These are phyloP conservation scores for Plasmodium relictum DNA, from an alignment of 169 alveolate genomes.

Conservation along the genomic window DNA sequence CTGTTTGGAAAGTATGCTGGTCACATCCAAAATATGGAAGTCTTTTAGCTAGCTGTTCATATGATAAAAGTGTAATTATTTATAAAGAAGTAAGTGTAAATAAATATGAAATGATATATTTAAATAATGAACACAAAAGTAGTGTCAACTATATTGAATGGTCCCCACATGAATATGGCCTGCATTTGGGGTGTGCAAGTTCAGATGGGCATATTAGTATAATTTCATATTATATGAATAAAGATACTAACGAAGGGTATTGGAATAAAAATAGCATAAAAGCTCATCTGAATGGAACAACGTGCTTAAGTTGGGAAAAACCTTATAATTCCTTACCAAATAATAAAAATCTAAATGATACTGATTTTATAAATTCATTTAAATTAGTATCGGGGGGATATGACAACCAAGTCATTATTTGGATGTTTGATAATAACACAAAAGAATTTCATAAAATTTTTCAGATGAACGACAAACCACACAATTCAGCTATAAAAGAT, in stretches of 20 bases:
- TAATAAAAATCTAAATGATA: neutral
- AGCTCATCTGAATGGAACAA: conserved; percentile 89
- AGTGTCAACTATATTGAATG: conserved; percentile 87
- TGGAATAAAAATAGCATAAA: conserved; percentile 84
- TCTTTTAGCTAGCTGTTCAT: conserved; percentile 91
- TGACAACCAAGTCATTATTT: conserved; percentile 88
- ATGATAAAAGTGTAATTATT: conserved; percentile 89
- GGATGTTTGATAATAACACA: conserved; percentile 85
- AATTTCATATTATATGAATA: conserved; percentile 63
- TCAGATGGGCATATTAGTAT: conserved; percentile 85
- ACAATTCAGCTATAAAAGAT: conserved; percentile 90
- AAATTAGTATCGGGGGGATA: conserved; percentile 91
- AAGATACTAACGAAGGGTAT: conserved; percentile 71
- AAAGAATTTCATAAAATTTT: conserved; percentile 78
- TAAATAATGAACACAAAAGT: conserved; percentile 83
- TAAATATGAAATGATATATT: conserved; percentile 83
- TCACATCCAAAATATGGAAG: conserved; percentile 93
- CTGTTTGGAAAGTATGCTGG: conserved; percentile 92
- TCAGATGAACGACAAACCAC: conserved; percentile 80
- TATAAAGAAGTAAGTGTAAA: conserved; percentile 86
- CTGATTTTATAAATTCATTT: conserved; percentile 69
- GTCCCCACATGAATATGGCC: conserved; percentile 91
- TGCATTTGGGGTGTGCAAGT: conserved; percentile 86
- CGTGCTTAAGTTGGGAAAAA: conserved; percentile 89
- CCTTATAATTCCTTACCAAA: conserved; percentile 58